Evolutionary conservation across 1,284 basidiomycete genomes (phyloP).

Genomic region (Fomitopsis schrenkii): DNA sequence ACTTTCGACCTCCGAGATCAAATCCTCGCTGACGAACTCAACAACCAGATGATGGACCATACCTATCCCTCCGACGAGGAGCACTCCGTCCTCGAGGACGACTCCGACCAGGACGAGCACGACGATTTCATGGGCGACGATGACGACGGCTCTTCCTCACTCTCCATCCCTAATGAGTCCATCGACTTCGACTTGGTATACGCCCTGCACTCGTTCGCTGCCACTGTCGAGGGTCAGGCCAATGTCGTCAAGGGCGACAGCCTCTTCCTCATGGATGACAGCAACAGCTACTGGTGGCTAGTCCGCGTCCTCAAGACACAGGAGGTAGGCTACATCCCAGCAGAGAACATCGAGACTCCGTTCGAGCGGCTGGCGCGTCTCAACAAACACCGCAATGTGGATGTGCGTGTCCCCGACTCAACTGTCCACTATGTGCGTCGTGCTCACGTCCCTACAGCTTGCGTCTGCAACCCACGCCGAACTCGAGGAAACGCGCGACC

Average conservation of each 20-base stretch:
- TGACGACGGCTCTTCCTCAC: conserved; percentile 71
- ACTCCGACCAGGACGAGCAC: conserved; percentile 64
- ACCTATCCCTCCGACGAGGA: conserved; percentile 58
- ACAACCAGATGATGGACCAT: conserved; percentile 45
- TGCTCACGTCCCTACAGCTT: conserved; percentile 39
- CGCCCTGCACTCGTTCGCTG: conserved; percentile 89
- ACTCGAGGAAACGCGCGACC: conserved; percentile 44
- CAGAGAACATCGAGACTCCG: conserved; percentile 99
- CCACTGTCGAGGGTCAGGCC: conserved; percentile 94
- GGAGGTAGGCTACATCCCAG: conserved; percentile 99
- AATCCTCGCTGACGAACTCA: conserved; percentile 56
- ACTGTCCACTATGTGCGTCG: not conserved
- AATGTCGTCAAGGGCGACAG: conserved; percentile 96
- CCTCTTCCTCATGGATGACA: conserved; percentile 91
- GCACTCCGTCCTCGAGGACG: conserved; percentile 75
- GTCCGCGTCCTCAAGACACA: conserved; percentile 95
- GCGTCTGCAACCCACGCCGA: conserved; percentile 74
- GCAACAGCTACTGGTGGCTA: conserved; percentile 98
- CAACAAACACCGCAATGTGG: conserved; percentile 98
- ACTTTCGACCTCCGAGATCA: conserved; percentile 69
- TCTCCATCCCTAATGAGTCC: conserved; percentile 85
- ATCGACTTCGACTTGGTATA: conserved; percentile 91
- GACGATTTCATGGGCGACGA: conserved; percentile 62
- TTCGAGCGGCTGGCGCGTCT: conserved; percentile 93
- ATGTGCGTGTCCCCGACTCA: conserved; percentile 57